A percentile compares a stretch with the other conserved stretches of the same genome.
Evolutionary conservation across 2,329 filamentous ascomycete species (phyloP).

Genomic region (Fusarium musae): DNA sequence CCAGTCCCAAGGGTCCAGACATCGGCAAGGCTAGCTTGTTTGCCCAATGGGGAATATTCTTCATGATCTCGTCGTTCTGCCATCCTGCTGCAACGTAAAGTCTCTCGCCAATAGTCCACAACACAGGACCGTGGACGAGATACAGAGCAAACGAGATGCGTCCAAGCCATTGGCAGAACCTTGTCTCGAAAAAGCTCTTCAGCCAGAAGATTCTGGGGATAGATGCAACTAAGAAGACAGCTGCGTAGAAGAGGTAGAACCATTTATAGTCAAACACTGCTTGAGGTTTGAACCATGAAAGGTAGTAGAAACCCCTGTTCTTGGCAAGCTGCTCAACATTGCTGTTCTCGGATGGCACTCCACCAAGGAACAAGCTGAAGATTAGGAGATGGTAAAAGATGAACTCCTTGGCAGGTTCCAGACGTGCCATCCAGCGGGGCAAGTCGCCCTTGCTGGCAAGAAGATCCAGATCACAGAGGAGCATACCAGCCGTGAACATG

Average conservation of each 20-base stretch:
- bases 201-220: slow-evolving; percentile 68
- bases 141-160: slow-evolving; percentile 72
- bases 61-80: slow-evolving; percentile 58
- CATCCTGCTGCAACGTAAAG: slow-evolving; percentile 72
- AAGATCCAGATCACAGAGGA: slow-evolving; percentile 70
- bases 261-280: slow-evolving; percentile 74
- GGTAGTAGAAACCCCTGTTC: slow-evolving; percentile 69
- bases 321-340: slow-evolving; percentile 61
- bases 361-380: slow-evolving; percentile 66
- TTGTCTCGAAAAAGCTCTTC: slow-evolving; percentile 67
- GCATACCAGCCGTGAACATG: slow-evolving; percentile 70
- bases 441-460: slow-evolving; percentile 62
- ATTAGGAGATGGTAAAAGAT: slow-evolving; percentile 65
- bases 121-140: slow-evolving; percentile 70
- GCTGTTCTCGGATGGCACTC: slow-evolving; percentile 64
- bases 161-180: slow-evolving; percentile 70
- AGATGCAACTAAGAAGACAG: slow-evolving; percentile 65
- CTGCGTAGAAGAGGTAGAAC: slow-evolving; percentile 74
- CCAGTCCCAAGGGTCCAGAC: slow-evolving; percentile 68
- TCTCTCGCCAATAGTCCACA: slow-evolving; percentile 69
- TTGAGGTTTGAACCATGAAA: slow-evolving; percentile 71
- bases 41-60: slow-evolving; percentile 66
- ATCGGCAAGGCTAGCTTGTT: slow-evolving; percentile 65
- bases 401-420: slow-evolving; percentile 60
- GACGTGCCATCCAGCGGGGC: slow-evolving; percentile 57